Percentiles rank a stretch among this genome's conserved stretches.
These are phyloP conservation scores for Nemania serpens DNA, from an alignment of 2,329 filamentous ascomycete species.

Conservation along the genomic window DNA sequence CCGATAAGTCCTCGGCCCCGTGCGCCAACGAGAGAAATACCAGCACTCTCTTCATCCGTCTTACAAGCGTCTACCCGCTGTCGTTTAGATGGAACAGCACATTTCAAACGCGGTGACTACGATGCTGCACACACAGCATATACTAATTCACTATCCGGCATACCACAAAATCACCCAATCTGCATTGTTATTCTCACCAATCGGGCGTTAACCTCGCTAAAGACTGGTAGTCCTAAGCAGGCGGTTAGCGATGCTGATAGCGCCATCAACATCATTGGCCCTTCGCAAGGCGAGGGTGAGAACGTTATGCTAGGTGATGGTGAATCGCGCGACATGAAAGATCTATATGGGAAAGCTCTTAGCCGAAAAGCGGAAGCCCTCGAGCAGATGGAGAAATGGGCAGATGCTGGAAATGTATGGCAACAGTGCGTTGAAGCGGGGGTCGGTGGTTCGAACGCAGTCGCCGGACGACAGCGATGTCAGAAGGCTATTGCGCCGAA, in stretches of 20 bases:
- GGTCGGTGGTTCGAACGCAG: constrained; percentile 81
- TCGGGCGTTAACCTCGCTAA: constrained; percentile 84
- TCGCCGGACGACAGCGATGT: constrained; percentile 85
- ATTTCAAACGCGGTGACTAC: constrained; percentile 95
- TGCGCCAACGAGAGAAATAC: constrained; percentile 58
- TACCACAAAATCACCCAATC: constrained; percentile 81
- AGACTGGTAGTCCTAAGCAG: constrained; percentile 88
- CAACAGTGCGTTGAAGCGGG: constrained; percentile 80
- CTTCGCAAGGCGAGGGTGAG: constrained; percentile 78
- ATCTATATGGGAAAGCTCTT: constrained; percentile 90
- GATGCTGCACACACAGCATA: constrained; percentile 84
- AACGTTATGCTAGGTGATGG: constrained; percentile 70
- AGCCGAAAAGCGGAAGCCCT: constrained; percentile 94
- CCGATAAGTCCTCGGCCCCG: constrained; percentile 53
- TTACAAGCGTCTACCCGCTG: constrained; percentile 78
- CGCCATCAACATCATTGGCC: constrained; percentile 79
- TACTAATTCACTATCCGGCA: constrained; percentile 71
- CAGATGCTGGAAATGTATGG: constrained; percentile 81
- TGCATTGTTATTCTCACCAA: constrained; percentile 90
- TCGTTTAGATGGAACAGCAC: constrained; percentile 78
- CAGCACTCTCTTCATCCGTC: constrained; percentile 69
- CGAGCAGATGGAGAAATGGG: constrained; percentile 94
- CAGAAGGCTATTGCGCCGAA: constrained; percentile 83
- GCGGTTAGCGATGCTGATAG: constrained; percentile 84
- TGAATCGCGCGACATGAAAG: constrained; percentile 81